These are phyloP conservation scores for Xylaria longipes DNA, from an alignment of 495 filamentous ascomycete species.

Conservation along the genomic window DNA sequence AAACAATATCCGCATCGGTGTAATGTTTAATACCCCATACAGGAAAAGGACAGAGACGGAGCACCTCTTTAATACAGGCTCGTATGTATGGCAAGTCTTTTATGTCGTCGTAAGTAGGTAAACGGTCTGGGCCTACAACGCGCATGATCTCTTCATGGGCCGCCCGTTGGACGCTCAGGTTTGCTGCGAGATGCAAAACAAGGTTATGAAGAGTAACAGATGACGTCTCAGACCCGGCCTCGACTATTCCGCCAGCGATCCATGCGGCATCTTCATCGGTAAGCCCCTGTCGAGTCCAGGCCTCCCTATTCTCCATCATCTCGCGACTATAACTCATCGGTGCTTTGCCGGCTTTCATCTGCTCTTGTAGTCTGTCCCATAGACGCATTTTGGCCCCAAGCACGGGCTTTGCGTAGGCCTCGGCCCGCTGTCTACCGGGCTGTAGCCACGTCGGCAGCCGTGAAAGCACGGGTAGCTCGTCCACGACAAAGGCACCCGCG, in stretches of 20 bases:
- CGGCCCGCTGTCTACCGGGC: background rate
- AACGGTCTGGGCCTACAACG: background rate
- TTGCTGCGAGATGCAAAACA: conserved; percentile 52
- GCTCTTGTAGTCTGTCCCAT: background rate
- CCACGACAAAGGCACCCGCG: background rate
- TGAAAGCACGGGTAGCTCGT: background rate
- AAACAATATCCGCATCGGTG: conserved; percentile 51
- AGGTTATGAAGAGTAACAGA: conserved; percentile 57
- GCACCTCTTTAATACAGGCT: conserved; percentile 54
- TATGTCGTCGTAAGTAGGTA: conserved; percentile 53
- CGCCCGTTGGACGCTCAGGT: background rate
- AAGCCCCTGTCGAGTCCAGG: background rate
- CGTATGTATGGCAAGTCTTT: conserved; percentile 52
- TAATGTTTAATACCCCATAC: conserved; percentile 54
- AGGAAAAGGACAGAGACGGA: conserved; percentile 60
- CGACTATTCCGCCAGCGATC: conserved; percentile 49
- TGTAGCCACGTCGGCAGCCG: background rate
- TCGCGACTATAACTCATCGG: background rate
- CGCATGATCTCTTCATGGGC: background rate
- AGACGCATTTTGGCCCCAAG: background rate
- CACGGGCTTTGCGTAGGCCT: background rate
- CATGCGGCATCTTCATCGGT: conserved; percentile 49
- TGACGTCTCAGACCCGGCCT: conserved; percentile 61
- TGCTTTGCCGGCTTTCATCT: background rate
- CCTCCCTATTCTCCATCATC: background rate